Evolutionary conservation across 306 rosid genomes (phyloP), one percentile per base, ranked within the genome.

Genomic region (Glycine soja): DNA sequence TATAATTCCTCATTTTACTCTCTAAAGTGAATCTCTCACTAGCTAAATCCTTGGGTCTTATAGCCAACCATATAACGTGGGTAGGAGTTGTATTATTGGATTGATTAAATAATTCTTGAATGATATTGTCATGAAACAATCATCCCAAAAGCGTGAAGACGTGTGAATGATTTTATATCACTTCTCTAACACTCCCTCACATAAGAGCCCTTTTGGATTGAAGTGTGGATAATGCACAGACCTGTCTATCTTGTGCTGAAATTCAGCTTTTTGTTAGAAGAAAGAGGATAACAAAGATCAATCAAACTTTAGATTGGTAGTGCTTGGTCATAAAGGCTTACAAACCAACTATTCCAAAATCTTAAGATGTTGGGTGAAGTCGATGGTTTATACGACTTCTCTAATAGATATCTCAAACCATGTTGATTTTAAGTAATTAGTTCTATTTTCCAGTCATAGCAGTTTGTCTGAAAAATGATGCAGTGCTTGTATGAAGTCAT

Each of bases 371-470:
- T 16, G 16, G 19, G 24, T 56, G 62, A 56, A 56, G 32, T 2
- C 62, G n/a, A 15, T 56, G 62, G 24, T 56, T 56, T 15, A 6
- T 15, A 15, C 16, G 10, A 7, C 19, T 56, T 56, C 62, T 56
- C 24, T 15, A 56, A 56, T 13, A 8, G 36, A 66, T 78, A 66
- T 78, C 67, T 42, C 81, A 53, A 18, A 53, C 36, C 40, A 64
- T 77, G 63, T 64, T 50, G 53, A 52, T 59, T 14, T 59, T 24
- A 56, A 54, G 38, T 73, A 15, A 56, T 73, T 73, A 36, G 42
- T 36, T 36, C 42, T 36, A 3, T 15, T 34, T 34, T 50, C 2
- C 13, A 51, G 30, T 56, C 40, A 56, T 74, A 57, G 77, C 50
- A 52, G 48, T 53, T 52, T 5, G 15, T 24, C 10, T 45, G 16